Evolutionary conservation across 495 filamentous ascomycete species (phyloP).

Genomic region (Penicillium manginii): DNA sequence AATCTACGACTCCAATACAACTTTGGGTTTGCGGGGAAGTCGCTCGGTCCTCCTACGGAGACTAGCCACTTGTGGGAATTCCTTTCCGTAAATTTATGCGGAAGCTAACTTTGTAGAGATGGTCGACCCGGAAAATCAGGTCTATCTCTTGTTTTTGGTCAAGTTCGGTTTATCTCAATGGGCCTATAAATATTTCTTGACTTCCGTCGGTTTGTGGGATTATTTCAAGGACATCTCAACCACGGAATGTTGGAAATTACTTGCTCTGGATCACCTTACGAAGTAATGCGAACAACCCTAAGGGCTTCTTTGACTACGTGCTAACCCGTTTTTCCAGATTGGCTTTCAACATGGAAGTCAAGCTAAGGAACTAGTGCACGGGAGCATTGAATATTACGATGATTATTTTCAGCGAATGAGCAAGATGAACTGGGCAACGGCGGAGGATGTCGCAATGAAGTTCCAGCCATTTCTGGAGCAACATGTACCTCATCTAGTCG

Average conservation of each 20-base stretch:
- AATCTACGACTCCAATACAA: background rate
- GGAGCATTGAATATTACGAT: background rate
- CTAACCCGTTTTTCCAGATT: background rate
- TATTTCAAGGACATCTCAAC: background rate
- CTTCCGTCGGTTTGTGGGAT: background rate
- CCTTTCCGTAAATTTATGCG: background rate
- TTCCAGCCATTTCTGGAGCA: background rate
- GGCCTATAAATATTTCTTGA: background rate
- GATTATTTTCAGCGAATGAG: background rate
- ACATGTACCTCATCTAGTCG: background rate
- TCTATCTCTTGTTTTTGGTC: background rate
- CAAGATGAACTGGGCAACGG: background rate
- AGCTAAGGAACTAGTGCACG: background rate
- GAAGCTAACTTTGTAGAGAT: background rate
- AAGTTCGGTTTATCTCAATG: background rate
- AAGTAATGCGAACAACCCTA: background rate
- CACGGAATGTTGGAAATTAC: background rate
- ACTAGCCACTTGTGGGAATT: background rate
- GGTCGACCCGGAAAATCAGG: background rate
- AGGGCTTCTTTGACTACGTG: background rate
- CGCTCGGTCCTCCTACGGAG: background rate
- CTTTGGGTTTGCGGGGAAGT: background rate
- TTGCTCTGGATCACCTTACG: background rate
- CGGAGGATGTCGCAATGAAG: background rate
- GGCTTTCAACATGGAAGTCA: background rate